Evolutionary conservation across 2,329 filamentous ascomycete genomes (phyloP).

Genomic region (Scolecobasidium constrictum): DNA sequence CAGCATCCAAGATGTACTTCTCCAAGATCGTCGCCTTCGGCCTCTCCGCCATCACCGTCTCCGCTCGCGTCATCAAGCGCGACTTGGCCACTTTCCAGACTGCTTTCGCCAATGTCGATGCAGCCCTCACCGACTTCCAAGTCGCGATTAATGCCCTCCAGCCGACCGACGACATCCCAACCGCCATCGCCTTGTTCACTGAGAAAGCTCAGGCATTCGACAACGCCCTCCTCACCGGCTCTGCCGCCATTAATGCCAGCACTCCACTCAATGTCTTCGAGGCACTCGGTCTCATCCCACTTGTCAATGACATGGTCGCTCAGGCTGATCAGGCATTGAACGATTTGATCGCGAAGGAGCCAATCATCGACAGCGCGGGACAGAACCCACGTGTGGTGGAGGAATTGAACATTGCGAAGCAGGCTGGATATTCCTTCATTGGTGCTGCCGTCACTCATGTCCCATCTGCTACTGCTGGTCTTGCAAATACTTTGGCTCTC

Average conservation of each 20-base stretch:
- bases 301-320: slow-evolving; percentile 2
- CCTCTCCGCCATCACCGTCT: not conserved
- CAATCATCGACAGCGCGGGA: not conserved
- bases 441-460: not conserved
- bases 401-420: not conserved
- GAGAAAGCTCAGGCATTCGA: slow-evolving; percentile 23
- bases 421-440: not conserved
- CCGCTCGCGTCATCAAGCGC: not conserved
- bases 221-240: slow-evolving; percentile 10
- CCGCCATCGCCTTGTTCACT: slow-evolving; percentile 20
- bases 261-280: not conserved
- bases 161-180: slow-evolving; percentile 7
- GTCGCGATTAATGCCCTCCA: not conserved
- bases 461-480: not conserved
- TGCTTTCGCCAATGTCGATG: not conserved
- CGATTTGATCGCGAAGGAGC: slow-evolving; percentile 3
- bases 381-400: not conserved
- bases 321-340: not conserved
- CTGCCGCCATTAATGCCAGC: not conserved
- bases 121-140: not conserved
- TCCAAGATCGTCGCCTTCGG: not conserved
- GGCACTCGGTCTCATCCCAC: not conserved
- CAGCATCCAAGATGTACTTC: not conserved
- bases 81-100: not conserved
- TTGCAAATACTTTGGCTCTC: slow-evolving; percentile 1